Evolutionary conservation across 139 green algal species (phyloP), one percentile per base, ranked within the genome.

Genomic region (Bryopsis sp.): DNA sequence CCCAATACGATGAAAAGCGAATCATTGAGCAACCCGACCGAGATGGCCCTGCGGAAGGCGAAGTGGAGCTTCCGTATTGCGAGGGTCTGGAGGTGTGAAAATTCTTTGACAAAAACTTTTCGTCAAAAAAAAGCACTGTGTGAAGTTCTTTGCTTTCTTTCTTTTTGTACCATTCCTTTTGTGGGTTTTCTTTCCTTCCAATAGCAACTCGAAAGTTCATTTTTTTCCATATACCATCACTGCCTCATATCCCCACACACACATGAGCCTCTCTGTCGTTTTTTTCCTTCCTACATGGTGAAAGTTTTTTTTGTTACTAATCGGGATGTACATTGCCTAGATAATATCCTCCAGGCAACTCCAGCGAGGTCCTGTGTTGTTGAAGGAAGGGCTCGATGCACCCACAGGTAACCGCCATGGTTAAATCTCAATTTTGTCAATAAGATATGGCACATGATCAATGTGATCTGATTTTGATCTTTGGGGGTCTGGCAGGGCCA

Each of bases 381-480:
- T 67, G 31, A 67, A 67, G 19, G 59, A 67, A 26, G 59, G 59
- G 43, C 39, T 67, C 11, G 33, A 67, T 46, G 59, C 5, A 46
- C 33, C 31, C 34, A 47, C 31, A 39, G 28, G 15, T 67, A 28
- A 22, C 7, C 33, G n/a, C n/a, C n/a, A n/a, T n/a, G n/a, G n/a
- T n/a, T n/a, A n/a, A n/a, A n/a, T n/a, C n/a, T n/a, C n/a, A n/a
- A n/a, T n/a, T n/a, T n/a, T n/a, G n/a, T n/a, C n/a, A n/a, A n/a
- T n/a, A n/a, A n/a, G n/a, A n/a, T n/a, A n/a, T n/a, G n/a, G n/a
- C n/a, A n/a, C n/a, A n/a, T 67, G 59, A 19, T 19, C 15, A 26
- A 11, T 50, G 19, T 61, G 11, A 35, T 61, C 50, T 61, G 15
- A 26, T 8, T 36, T 61, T 28, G 50, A 61, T 61, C 24, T 61